phyloP scores from a whole-genome alignment of 306 rosid genomes.

The Ceratonia siliqua region DNA sequence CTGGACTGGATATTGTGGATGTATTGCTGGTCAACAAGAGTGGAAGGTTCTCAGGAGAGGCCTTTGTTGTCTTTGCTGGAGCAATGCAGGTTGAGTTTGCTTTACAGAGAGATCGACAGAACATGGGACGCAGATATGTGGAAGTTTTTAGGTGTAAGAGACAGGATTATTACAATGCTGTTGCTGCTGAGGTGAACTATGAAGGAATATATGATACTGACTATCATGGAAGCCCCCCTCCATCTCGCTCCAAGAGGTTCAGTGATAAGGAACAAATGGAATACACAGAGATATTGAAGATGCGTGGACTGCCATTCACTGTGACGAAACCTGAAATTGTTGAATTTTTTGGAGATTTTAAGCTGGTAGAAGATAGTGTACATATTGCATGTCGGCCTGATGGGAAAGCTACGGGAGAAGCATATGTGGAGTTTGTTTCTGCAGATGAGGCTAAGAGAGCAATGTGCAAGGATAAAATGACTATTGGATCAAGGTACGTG shows the following conservation, averaged over 20 bases:
- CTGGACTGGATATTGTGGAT: conserved; percentile 86
- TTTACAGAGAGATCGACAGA: conserved; percentile 82
- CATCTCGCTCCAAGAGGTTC: conserved; percentile 74
- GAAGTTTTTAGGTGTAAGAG: conserved; percentile 93
- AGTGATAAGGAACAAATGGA: conserved; percentile 93
- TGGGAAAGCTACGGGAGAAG: conserved; percentile 98
- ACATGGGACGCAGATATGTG: conserved; percentile 91
- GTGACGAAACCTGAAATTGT: conserved; percentile 67
- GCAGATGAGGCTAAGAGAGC: conserved; percentile 89
- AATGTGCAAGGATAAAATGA: conserved; percentile 96
- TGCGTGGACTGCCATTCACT: conserved; percentile 92
- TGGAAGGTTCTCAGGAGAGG: conserved; percentile 92
- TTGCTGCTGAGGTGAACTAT: conserved; percentile 79
- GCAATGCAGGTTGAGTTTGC: conserved; percentile 87
- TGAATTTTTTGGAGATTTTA: conserved; percentile 79
- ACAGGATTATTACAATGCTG: conserved; percentile 92
- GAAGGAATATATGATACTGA: conserved; percentile 90
- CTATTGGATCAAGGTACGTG: conserved; percentile 96
- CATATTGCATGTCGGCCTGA: conserved; percentile 95
- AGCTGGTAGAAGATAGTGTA: conserved; percentile 71
- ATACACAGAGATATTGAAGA: conserved; percentile 91
- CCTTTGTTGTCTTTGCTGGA: conserved; percentile 88
- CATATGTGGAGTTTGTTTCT: conserved; percentile 89
- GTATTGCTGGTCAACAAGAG: conserved; percentile 90
- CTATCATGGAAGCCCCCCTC: conserved; percentile 96